Percentiles rank a stretch among this genome's conserved stretches.
Conservation (phyloP, 352 stramenopile species). For the Globisporangium abappressorium region DNA sequence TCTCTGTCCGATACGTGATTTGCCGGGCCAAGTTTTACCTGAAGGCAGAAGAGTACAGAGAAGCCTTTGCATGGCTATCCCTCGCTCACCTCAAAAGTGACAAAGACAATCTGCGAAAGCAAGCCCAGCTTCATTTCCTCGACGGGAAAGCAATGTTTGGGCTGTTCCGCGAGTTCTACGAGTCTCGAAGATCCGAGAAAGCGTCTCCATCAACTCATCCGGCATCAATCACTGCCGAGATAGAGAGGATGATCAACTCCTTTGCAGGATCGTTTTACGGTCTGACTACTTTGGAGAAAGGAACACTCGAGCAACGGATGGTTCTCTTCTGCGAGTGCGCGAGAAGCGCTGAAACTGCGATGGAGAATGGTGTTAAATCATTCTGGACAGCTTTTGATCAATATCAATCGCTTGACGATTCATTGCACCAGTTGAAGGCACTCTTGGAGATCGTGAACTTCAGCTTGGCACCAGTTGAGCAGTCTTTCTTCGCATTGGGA, state of each 20-base stretch:
- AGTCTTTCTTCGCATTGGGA: conserved; percentile 68
- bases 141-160: conserved; percentile 61
- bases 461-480: conserved; percentile 61
- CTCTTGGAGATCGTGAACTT: conserved; percentile 69
- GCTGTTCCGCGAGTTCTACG: conserved; percentile 55
- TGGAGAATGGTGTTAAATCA: conserved; percentile 51
- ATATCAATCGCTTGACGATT: conserved; percentile 69
- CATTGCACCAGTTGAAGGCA: conserved; percentile 70
- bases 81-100: conserved; percentile 76
- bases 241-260: conserved; percentile 53
- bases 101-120: conserved; percentile 60
- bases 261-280: conserved; percentile 65
- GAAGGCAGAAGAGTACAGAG: conserved; percentile 43
- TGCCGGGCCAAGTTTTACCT: conserved; percentile 67
- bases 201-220: conserved; percentile 21
- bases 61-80: conserved; percentile 71
- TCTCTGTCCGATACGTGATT: conserved; percentile 66
- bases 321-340: conserved; percentile 44
- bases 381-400: conserved; percentile 71
- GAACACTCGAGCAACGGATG: conserved; percentile 49
- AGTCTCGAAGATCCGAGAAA: conserved; percentile 23
- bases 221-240: conserved; percentile 30
- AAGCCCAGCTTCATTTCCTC: conserved; percentile 65
- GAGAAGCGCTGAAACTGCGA: conserved; percentile 37
- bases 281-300: conserved; percentile 59